Conservation (phyloP, 2,329 filamentous ascomycete genomes). For the Domatiomyces globalis region DNA sequence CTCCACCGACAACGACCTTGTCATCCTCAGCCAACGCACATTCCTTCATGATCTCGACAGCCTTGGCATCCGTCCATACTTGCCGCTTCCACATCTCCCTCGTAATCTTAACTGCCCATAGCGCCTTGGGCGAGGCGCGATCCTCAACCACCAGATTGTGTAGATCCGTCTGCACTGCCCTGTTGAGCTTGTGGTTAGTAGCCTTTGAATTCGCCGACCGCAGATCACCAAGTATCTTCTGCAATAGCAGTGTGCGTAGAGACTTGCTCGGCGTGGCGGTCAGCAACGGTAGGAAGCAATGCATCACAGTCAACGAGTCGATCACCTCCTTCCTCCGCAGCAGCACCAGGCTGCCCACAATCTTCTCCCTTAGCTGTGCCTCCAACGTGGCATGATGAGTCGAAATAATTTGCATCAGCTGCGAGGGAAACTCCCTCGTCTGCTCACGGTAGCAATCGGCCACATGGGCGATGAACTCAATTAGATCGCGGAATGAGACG, state of each 20-base stretch:
- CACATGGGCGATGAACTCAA: conserved; percentile 87
- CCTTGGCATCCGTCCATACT: conserved; percentile 86
- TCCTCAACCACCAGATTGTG: conserved; percentile 86
- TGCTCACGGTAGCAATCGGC: conserved; percentile 83
- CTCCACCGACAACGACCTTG: conserved; percentile 76
- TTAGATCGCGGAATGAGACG: conserved; percentile 74
- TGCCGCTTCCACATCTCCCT: conserved; percentile 93
- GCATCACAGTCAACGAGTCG: conserved; percentile 68
- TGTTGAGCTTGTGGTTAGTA: conserved; percentile 84
- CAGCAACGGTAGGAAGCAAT: conserved; percentile 86
- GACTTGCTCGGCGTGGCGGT: conserved; percentile 86
- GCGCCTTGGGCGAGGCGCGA: conserved; percentile 64
- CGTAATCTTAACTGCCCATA: conserved; percentile 94
- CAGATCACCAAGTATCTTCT: conserved; percentile 83
- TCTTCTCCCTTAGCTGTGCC: conserved; percentile 77
- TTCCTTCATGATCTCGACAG: conserved; percentile 97
- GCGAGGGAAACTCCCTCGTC: conserved; percentile 60
- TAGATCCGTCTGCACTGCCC: conserved; percentile 80
- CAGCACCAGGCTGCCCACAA: conserved; percentile 78
- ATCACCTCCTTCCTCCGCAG: conserved; percentile 84
- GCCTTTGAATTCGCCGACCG: conserved; percentile 74
- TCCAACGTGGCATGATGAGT: conserved; percentile 73
- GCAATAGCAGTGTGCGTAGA: conserved; percentile 66
- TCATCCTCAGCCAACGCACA: conserved; percentile 78
- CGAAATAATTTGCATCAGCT: conserved; percentile 66